Evolutionary conservation across 306 rosid species (phyloP).

Genomic region (Citrullus amarus): DNA sequence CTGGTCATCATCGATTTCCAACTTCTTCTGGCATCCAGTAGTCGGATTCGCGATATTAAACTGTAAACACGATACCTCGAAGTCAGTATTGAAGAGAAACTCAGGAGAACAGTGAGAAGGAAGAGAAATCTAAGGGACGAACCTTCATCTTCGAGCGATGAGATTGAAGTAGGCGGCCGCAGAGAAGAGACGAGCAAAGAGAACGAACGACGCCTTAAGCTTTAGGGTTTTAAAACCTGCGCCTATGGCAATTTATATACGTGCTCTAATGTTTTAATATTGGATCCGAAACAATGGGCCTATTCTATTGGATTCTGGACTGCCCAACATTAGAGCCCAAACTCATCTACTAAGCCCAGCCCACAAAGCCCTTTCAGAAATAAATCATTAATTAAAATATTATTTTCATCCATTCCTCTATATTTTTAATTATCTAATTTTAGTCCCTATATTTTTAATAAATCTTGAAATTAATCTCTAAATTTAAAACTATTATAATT

Average conservation of each 20-base stretch:
- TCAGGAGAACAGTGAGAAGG: not conserved
- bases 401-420: too few species aligned
- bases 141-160: conserved; percentile 29
- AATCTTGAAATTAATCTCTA: too few species aligned
- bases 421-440: too few species aligned
- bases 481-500: too few species aligned
- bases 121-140: not conserved
- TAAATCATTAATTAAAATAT: not conserved
- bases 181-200: not conserved
- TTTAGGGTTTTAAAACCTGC: conserved; percentile 13
- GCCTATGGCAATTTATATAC: not conserved
- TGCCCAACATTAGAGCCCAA: not conserved
- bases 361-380: not conserved
- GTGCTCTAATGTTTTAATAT: not conserved
- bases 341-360: not conserved
- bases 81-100: not conserved
- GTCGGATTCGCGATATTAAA: conserved; percentile 55
- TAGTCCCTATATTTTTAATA: too few species aligned
- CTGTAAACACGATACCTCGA: conserved; percentile 12
- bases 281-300: not conserved
- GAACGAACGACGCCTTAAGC: not conserved
- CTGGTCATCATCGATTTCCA: conserved; percentile 55
- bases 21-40: conserved; percentile 58
- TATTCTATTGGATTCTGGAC: not conserved
- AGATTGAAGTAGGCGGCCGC: conserved; percentile 12